Conservation (phyloP, 345 rosid species). For the Gossypium thurberi region DNA sequence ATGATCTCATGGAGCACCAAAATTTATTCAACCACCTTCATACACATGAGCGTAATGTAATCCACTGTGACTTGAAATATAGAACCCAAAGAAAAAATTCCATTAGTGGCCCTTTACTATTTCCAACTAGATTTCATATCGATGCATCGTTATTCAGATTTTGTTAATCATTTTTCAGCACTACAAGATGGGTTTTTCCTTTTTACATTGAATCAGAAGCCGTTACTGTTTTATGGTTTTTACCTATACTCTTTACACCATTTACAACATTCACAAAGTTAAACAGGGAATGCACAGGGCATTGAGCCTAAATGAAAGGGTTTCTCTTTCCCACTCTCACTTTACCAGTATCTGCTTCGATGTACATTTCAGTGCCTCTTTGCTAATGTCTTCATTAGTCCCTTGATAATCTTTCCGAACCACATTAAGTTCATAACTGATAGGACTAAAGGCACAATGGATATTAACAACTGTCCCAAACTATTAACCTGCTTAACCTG, state of each 20-base stretch:
- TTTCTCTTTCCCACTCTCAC: neutral
- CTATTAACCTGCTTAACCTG: conserved; percentile 38
- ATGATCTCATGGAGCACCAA: too few species aligned
- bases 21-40: too few species aligned
- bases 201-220: too few species aligned
- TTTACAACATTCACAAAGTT: neutral
- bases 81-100: too few species aligned
- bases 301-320: neutral
- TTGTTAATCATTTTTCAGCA: too few species aligned
- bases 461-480: conserved; percentile 28
- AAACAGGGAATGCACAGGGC: neutral
- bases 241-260: neutral
- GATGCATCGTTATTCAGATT: too few species aligned
- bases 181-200: too few species aligned
- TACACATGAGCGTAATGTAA: too few species aligned
- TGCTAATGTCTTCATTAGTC: conserved; percentile 46
- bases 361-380: conserved; percentile 32
- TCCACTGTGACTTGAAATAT: too few species aligned
- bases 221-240: too few species aligned
- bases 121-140: too few species aligned
- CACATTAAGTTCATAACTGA: conserved; percentile 47
- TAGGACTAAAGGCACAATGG: conserved; percentile 32
- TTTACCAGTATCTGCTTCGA: neutral
- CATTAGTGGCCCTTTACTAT: too few species aligned
- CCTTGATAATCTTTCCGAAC: conserved; percentile 54